phyloP scores from a whole-genome alignment of 169 alveolate genomes.

The Eimeria praecox region DNA sequence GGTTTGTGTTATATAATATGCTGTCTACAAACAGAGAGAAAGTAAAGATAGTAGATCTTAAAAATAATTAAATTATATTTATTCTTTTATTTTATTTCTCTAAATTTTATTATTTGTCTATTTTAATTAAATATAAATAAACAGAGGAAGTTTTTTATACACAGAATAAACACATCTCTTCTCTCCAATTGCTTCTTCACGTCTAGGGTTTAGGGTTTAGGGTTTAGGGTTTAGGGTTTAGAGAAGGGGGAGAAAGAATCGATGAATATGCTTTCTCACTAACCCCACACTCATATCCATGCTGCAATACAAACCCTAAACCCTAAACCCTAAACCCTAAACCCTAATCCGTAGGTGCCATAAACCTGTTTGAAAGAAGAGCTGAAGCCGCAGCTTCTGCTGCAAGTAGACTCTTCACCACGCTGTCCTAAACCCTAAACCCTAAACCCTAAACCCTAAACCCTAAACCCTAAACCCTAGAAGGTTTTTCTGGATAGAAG shows the following conservation, averaged over 20 bases:
- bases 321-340: conserved; percentile 43
- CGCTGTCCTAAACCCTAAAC: conserved; percentile 18
- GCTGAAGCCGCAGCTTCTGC: not conserved
- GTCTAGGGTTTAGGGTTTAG: not conserved
- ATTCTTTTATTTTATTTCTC: no score
- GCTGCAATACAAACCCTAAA: not conserved
- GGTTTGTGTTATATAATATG: not conserved
- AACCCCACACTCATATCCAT: no score
- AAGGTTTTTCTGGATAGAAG: not conserved
- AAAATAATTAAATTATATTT: no score
- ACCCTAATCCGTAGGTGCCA: not conserved
- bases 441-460: not conserved
- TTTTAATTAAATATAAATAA: no score
- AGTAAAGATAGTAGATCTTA: no score
- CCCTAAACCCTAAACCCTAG: conserved; percentile 22
- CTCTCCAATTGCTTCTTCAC: no score
- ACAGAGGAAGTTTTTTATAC: no score
- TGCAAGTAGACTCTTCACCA: no score
- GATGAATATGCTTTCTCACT: not conserved
- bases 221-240: not conserved
- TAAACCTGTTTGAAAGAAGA: no score
- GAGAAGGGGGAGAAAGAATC: no score
- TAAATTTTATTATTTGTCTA: no score
- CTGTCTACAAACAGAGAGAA: not conserved
- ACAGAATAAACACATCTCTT: no score